A percentile compares a stretch with the other conserved stretches of the same genome.
phyloP scores from a whole-genome alignment of 2,329 filamentous ascomycete genomes.

The Hirsutella thompsonii region DNA sequence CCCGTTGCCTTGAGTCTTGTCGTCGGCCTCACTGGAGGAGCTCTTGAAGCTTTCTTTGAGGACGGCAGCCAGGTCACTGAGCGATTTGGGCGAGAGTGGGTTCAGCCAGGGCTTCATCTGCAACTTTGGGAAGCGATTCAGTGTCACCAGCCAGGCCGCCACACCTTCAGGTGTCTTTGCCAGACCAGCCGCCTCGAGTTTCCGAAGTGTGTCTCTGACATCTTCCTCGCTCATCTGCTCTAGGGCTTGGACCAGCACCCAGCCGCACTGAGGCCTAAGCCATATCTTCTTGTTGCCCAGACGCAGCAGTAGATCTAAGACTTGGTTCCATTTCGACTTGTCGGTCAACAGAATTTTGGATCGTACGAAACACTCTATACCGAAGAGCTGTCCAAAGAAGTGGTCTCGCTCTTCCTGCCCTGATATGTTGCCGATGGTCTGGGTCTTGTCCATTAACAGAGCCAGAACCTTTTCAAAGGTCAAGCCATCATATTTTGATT shows the following conservation, averaged over 20 bases:
- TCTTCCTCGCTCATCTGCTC: constrained; percentile 46
- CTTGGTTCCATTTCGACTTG: constrained; percentile 45
- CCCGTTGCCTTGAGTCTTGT: constrained; percentile 26
- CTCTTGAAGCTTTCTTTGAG: constrained; percentile 61
- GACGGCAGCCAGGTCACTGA: constrained; percentile 58
- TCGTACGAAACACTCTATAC: constrained; percentile 73
- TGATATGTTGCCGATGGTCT: constrained; percentile 37
- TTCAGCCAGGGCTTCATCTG: constrained; percentile 64
- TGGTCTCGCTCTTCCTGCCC: constrained; percentile 76
- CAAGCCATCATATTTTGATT: constrained; percentile 35
- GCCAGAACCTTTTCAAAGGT: constrained; percentile 42
- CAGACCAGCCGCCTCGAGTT: constrained; percentile 50
- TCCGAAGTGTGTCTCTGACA: constrained; percentile 48
- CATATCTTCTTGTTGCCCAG: constrained; percentile 74
- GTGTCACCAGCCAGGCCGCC: constrained; percentile 70
- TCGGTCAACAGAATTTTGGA: constrained; percentile 58
- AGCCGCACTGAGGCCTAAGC: constrained; percentile 80
- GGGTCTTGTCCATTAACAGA: constrained; percentile 42
- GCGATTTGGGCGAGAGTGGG: constrained; percentile 57
- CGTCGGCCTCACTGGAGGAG: constrained; percentile 30
- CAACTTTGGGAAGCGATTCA: constrained; percentile 49
- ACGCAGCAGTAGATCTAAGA: constrained; percentile 62
- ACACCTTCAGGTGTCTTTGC: constrained; percentile 78
- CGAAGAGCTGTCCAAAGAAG: constrained; percentile 75
- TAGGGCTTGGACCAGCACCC: constrained; percentile 63